A percentile compares a stretch with the other conserved stretches of the same genome.
Conservation (phyloP, 1,139 yeast genomes). For the Hansenula anomala region DNA sequence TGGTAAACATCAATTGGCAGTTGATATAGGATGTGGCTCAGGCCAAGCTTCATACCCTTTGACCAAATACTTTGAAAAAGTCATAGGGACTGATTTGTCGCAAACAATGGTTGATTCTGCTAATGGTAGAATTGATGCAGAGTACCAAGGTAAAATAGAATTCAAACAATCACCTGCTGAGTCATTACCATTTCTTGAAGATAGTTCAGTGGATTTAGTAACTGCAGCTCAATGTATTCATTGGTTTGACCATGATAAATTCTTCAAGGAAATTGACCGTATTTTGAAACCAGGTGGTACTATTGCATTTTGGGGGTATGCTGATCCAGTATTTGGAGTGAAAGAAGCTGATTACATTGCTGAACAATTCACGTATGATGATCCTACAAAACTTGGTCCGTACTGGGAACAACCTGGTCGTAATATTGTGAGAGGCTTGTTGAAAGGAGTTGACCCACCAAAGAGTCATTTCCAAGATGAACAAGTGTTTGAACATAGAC, state of each 20-base stretch:
- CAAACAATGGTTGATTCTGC: conserved; percentile 56
- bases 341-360: conserved; percentile 28
- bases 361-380: conserved; percentile 30
- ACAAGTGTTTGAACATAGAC: conserved; percentile 31
- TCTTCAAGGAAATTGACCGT: conserved; percentile 45
- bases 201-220: conserved; percentile 50
- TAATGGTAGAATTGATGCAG: conserved; percentile 15
- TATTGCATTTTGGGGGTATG: conserved; percentile 71
- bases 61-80: conserved; percentile 36
- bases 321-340: conserved; percentile 45
- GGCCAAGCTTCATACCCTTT: conserved; percentile 66
- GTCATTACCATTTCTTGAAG: conserved; percentile 19
- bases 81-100: conserved; percentile 66
- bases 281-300: conserved; percentile 60
- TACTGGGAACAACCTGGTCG: conserved; percentile 73
- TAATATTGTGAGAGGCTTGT: conserved; percentile 37
- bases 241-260: conserved; percentile 58
- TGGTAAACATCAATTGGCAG: conserved; percentile 29
- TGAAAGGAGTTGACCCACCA: conserved; percentile 40
- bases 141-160: conserved; percentile 13
- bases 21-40: conserved; percentile 81
- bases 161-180: conserved; percentile 30
- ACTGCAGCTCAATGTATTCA: conserved; percentile 76
- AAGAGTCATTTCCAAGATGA: conserved; percentile 33
- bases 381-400: conserved; percentile 49